A percentile compares a stretch with the other conserved stretches of the same genome.
phyloP scores from a whole-genome alignment of 139 green algal species.

The Chlamydomonas sp. region DNA sequence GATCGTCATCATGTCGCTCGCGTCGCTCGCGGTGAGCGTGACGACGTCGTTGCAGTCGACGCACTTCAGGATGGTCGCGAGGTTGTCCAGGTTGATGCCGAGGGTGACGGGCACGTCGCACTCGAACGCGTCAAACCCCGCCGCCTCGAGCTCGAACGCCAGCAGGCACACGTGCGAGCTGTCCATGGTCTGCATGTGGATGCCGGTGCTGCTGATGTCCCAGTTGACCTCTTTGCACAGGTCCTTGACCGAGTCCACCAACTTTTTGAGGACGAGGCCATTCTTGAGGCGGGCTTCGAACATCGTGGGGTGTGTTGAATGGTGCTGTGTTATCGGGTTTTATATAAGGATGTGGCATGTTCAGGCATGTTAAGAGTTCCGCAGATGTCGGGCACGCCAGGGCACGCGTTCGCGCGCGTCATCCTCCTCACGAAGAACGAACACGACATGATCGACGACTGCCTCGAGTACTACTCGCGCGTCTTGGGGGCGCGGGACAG shows the following conservation, averaged over 20 bases:
- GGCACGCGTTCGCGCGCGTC: neutral
- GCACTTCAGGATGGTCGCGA: slow-evolving; percentile 94
- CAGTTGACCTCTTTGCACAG: slow-evolving; percentile 96
- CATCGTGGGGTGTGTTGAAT: no score
- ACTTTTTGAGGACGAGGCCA: slow-evolving; percentile 70
- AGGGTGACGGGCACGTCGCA: slow-evolving; percentile 71
- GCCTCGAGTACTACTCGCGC: slow-evolving; percentile 4
- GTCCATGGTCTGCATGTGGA: slow-evolving; percentile 88
- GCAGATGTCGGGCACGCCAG: no score
- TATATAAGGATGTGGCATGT: no score
- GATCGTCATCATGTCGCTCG: slow-evolving; percentile 80
- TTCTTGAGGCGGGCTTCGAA: slow-evolving; percentile 72
- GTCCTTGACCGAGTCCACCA: slow-evolving; percentile 95
- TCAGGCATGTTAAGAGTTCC: no score
- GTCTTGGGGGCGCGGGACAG: neutral
- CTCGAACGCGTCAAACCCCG: slow-evolving; percentile 88
- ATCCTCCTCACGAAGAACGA: slow-evolving; percentile 9
- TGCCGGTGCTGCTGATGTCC: slow-evolving; percentile 73
- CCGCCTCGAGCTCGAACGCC: neutral
- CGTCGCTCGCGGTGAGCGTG: slow-evolving; percentile 89
- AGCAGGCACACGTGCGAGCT: slow-evolving; percentile 77
- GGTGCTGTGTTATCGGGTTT: no score
- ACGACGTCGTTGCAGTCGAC: slow-evolving; percentile 87
- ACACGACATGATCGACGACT: slow-evolving; percentile 13
- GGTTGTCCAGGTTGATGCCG: slow-evolving; percentile 82